phyloP scores from a whole-genome alignment of 768 basidiomycete species.

The Phaeotremella skinneri region DNA sequence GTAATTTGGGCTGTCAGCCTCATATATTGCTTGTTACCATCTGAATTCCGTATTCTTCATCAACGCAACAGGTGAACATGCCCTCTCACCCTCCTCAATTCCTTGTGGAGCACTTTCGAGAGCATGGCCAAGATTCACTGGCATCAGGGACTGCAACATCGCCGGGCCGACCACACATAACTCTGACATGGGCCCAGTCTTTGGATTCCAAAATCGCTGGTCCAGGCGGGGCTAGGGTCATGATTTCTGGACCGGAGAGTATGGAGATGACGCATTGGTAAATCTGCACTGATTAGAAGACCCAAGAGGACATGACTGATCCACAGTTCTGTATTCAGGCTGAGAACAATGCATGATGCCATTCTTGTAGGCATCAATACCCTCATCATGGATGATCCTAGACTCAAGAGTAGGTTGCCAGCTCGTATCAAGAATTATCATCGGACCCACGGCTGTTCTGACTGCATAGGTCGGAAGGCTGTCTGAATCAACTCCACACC shows the following conservation, averaged over 20 bases:
- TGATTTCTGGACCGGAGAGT: conserved; percentile 78
- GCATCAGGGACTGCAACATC: too few relatives aligned
- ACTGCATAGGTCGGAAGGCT: too few relatives aligned
- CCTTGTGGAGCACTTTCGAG: too few relatives aligned
- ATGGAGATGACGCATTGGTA: conserved; percentile 94
- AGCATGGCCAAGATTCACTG: too few relatives aligned
- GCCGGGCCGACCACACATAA: conserved; percentile 46
- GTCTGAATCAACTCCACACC: too few relatives aligned
- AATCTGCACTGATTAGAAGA: neutral
- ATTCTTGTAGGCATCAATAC: conserved; percentile 91
- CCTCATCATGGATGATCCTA: conserved; percentile 84
- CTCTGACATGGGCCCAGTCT: conserved; percentile 56
- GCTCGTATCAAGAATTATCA: too few relatives aligned
- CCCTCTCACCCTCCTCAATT: too few relatives aligned
- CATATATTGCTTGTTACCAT: too few relatives aligned
- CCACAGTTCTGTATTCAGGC: conserved; percentile 56
- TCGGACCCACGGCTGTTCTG: too few relatives aligned
- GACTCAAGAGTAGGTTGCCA: conserved; percentile 72
- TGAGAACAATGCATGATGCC: conserved; percentile 87
- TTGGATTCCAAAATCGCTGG: conserved; percentile 82
- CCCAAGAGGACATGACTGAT: neutral
- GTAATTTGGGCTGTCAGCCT: too few relatives aligned
- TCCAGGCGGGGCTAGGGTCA: conserved; percentile 66
- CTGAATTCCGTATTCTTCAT: too few relatives aligned
- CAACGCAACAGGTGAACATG: too few relatives aligned